phyloP scores from a whole-genome alignment of 176 grass and related monocot species.

The Echinochloa phyllopogon region DNA sequence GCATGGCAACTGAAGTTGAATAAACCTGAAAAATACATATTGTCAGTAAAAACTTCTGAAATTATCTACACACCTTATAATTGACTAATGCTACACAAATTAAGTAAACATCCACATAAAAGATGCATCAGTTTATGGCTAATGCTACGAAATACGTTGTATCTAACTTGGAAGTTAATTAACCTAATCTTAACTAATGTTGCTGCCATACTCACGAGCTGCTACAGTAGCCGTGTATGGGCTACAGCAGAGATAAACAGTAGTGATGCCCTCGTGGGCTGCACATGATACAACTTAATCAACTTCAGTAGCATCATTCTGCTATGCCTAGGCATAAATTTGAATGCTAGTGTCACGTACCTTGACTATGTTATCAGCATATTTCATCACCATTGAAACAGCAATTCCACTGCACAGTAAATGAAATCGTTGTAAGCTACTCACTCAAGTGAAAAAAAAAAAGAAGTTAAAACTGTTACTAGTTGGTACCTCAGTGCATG shows the following conservation, averaged over 20 bases:
- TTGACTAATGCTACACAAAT: not conserved
- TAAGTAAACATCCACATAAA: not conserved
- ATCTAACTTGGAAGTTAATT: not conserved
- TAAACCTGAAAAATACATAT: constrained; percentile 57
- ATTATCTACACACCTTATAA: not conserved
- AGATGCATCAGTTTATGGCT: not conserved
- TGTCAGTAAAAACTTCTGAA: constrained; percentile 7
- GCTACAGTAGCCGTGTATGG: not conserved
- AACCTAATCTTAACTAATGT: not conserved
- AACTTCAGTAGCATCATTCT: not conserved
- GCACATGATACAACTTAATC: not conserved
- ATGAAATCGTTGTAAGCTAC: constrained; percentile 32
- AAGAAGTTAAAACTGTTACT: not conserved
- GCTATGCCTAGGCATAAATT: not conserved
- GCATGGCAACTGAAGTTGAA: constrained; percentile 82
- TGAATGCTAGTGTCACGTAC: constrained; percentile 27
- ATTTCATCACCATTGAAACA: constrained; percentile 80
- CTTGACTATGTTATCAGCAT: constrained; percentile 71
- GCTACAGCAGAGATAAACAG: not conserved
- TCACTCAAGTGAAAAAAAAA: not conserved
- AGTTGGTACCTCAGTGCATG: constrained; percentile 69
- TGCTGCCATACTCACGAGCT: not conserved
- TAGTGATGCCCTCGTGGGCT: not conserved
- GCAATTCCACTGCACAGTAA: constrained; percentile 63
- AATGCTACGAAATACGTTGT: no score